Conservation (phyloP, 2,329 filamentous ascomycete species). For the Botryotinia convoluta region DNA sequence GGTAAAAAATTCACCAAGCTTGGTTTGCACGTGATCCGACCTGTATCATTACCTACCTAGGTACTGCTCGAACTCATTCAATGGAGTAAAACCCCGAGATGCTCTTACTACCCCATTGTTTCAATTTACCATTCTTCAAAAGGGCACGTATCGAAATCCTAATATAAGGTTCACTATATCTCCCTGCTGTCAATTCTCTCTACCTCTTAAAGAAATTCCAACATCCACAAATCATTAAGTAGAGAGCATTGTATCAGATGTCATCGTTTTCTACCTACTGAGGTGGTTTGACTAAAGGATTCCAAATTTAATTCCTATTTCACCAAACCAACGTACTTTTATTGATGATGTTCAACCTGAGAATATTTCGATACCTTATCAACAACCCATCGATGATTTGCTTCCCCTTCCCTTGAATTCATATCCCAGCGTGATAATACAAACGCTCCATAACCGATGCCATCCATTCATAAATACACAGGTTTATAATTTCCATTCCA, state of each 20-base stretch:
- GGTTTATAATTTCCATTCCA: background rate
- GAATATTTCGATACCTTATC: background rate
- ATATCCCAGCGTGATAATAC: background rate
- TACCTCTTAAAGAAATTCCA: background rate
- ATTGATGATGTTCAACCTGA: background rate
- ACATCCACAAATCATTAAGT: background rate
- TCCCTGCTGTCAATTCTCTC: background rate
- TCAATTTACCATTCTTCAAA: background rate
- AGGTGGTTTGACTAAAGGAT: background rate
- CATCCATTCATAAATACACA: slow-evolving; percentile 1
- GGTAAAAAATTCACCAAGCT: background rate
- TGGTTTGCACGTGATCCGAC: slow-evolving; percentile 7
- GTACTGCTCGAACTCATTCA: background rate
- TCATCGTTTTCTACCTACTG: background rate
- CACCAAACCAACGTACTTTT: background rate
- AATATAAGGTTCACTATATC: background rate
- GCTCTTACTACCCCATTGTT: background rate
- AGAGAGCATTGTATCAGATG: background rate
- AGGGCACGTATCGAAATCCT: background rate
- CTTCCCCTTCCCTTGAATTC: background rate
- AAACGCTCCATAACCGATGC: slow-evolving; percentile 1
- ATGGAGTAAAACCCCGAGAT: background rate
- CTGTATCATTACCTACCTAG: background rate
- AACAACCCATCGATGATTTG: background rate
- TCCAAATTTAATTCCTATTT: background rate